A percentile compares a stretch with the other conserved stretches of the same genome.
Evolutionary conservation across 169 alveolate genomes (phyloP).

Genomic region (Plasmodium adleri): DNA sequence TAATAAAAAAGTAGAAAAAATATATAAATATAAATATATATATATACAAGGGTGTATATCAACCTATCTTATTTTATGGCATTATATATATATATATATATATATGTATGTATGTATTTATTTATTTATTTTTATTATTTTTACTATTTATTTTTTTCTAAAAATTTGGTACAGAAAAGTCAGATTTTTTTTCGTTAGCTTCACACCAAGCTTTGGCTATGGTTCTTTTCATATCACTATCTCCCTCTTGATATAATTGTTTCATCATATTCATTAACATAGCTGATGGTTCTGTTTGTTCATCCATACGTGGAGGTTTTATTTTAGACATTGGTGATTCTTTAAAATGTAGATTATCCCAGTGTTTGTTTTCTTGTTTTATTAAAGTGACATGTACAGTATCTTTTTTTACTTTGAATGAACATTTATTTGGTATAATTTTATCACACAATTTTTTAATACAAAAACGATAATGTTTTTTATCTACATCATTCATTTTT

Average conservation of each 20-base stretch:
- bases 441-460: conserved; percentile 71
- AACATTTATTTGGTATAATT: conserved; percentile 66
- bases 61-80: no score
- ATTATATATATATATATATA: no score
- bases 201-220: conserved; percentile 96
- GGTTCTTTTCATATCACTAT: conserved; percentile 94
- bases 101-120: no score
- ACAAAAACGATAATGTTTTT: conserved; percentile 75
- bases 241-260: conserved; percentile 88
- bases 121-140: background rate
- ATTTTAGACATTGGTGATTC: conserved; percentile 75
- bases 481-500: conserved; percentile 52
- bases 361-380: conserved; percentile 41
- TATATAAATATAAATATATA: no score
- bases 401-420: conserved; percentile 51
- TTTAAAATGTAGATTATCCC: conserved; percentile 75
- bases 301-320: conserved; percentile 47
- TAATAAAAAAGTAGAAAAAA: no score
- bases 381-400: conserved; percentile 50
- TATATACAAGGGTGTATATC: no score
- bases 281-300: conserved; percentile 79
- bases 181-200: conserved; percentile 77
- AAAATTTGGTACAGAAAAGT: conserved; percentile 61
- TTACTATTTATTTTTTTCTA: conserved; percentile 1
- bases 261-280: conserved; percentile 85